Conservation (phyloP, 495 filamentous ascomycete species). For the Tuber indicum region DNA sequence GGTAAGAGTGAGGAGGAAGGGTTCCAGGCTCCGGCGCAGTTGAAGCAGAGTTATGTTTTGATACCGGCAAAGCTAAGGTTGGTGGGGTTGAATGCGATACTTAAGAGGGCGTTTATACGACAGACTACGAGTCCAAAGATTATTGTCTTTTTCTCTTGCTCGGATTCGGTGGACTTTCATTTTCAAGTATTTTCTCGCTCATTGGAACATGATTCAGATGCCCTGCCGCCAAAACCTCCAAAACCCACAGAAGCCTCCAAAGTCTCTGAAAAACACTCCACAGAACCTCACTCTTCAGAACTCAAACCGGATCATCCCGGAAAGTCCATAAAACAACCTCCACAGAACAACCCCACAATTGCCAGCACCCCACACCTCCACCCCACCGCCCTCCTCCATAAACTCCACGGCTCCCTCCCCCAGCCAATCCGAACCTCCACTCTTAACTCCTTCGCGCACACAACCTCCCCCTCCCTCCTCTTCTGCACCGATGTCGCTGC, state of each 20-base stretch:
- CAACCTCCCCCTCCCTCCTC: constrained; percentile 62
- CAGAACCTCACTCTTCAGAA: constrained; percentile 1
- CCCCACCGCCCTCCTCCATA: constrained; percentile 60
- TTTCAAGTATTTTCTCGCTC: constrained; percentile 67
- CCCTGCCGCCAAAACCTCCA: neutral
- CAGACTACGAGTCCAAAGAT: constrained; percentile 86
- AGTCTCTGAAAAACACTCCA: constrained; percentile 4
- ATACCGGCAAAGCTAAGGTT: constrained; percentile 82
- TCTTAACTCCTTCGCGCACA: constrained; percentile 63
- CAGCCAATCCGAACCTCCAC: constrained; percentile 81
- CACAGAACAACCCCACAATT: constrained; percentile 45
- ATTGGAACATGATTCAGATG: constrained; percentile 6
- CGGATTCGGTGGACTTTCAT: constrained; percentile 94
- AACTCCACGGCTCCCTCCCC: constrained; percentile 87
- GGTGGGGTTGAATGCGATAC: constrained; percentile 72
- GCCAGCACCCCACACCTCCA: constrained; percentile 41
- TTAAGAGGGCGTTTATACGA: constrained; percentile 79
- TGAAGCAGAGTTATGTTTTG: constrained; percentile 82
- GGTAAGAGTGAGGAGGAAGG: constrained; percentile 49
- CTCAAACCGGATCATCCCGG: neutral
- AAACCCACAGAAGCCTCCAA: neutral
- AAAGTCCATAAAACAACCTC: neutral
- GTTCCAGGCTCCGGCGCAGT: constrained; percentile 84
- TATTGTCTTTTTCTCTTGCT: constrained; percentile 93
- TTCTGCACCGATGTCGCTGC: constrained; percentile 94